Evolutionary conservation across 2,329 filamentous ascomycete species (phyloP), one percentile per base, ranked within the genome.

Genomic region (Monilinia aucupariae): DNA sequence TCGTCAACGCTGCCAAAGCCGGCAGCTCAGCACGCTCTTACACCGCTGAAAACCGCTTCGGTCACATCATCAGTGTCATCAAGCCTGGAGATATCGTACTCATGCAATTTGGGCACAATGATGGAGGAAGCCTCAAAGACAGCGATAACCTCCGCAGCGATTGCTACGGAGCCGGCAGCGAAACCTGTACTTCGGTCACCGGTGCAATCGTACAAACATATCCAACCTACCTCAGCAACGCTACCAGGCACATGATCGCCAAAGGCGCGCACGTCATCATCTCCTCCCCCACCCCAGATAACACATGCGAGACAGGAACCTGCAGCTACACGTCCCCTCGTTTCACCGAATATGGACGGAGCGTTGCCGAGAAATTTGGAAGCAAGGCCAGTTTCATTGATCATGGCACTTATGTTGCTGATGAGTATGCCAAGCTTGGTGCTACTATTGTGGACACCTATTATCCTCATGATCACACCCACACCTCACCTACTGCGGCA

Each of bases 1-100:
- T 88, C 7, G 77, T 82, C 67, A 90, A 90, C 77, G 77, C 82
- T 59, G 87, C 88, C 41, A 81, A 87, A 25, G 85, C 79, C 13
- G 87, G 88, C 17, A 83, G 87, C 56, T 86, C 82, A 34, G 85
- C 87, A 1, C 81, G 87, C 53, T 88, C 84, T 30, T 90, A 80
- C 75, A 87, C 82, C 1, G 80, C 83, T 56, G 87, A 90, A 75
- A 84, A 83, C 15, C 83, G 84, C 20, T 90, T 90, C 76, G 74
- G 79, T 20, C 78, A 77, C 0, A 81, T 89, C 62, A 79, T 81
- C 56, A 74, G 78, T 37, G 70, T 32, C 68, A 80, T 70, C 15
- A 60, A 66, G 2, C 32, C 66, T 10, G 69, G 68, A 20, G 70
- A 71, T 30, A 80, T 77, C 22, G 85, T 88, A 32, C 77, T 89